Base-by-base conservation (phyloP, 1,284 basidiomycete species). In the Rhodotorula sp. region DNA sequence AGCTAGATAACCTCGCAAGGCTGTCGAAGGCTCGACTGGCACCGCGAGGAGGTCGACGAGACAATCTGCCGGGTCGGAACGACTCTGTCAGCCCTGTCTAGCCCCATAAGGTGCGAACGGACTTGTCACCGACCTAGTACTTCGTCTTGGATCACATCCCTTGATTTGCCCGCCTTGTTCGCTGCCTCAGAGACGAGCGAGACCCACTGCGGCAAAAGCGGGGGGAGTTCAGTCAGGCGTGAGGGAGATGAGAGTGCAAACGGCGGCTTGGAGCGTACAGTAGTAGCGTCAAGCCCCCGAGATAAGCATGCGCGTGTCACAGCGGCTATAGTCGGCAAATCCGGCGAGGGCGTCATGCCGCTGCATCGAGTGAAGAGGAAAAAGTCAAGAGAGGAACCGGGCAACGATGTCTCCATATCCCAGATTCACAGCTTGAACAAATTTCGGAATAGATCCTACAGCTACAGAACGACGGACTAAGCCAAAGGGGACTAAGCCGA, bases 231-330 rank as follows among this genome's bases (percentile, higher is more conserved):
- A 10, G 34, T 14, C 3, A 3, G 18, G 8, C 39, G 46, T 8
- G 20, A 23, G 58, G 65, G 23, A 21, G n/a, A 8, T 5, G 18
- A 6, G 1, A 10, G 46, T 14, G 29, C 65, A 57, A 7, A 71
- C 63, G 8, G 56, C 54, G 14, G 31, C 51, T 1, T 43, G 4
- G 15, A 26, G 18, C 6, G 51, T 26, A 3, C 58, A n/a, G 23
- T 10, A 21, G 51, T 23, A 52, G 51, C 51, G 51, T n/a, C n/a
- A 14, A 52, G 4, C 4, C 51, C 66, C 0, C 60, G 62, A 34
- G 67, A 63, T 8, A 31, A 60, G 52, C 70, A 71, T 8, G 59
- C 39, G 6, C 70, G 49, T 0, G 65, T 71, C 6, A 71, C 65
- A 0, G 51, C 57, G 3, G 64, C 65, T 15, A 67, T 10, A 43